phyloP scores from a whole-genome alignment of 371 early-diverging fungal species.

The Apophysomyces trapeziformis region DNA sequence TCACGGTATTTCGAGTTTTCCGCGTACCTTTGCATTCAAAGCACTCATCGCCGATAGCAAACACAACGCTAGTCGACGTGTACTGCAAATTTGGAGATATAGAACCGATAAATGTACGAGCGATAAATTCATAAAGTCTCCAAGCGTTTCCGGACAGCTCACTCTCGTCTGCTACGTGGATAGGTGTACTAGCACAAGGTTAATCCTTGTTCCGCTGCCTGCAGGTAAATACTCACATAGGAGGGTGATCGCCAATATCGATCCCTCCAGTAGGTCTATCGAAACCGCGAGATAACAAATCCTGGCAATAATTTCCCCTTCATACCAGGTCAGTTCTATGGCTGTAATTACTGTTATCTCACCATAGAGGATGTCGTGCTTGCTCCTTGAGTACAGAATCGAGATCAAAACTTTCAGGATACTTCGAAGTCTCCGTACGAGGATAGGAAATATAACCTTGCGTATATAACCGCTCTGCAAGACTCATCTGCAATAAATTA shows the following conservation, averaged over 20 bases:
- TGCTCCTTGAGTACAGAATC: constrained; percentile 46
- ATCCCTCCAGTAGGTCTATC: constrained; percentile 51
- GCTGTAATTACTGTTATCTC: not conserved
- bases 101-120: constrained; percentile 65
- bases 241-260: constrained; percentile 58
- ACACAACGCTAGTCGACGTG: constrained; percentile 50
- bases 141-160: constrained; percentile 58
- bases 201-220: not conserved
- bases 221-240: constrained; percentile 32
- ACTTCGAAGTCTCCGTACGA: constrained; percentile 75
- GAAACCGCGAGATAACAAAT: constrained; percentile 37
- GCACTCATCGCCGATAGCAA: constrained; percentile 56
- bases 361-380: constrained; percentile 44
- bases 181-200: constrained; percentile 45
- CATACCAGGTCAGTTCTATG: not conserved
- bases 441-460: constrained; percentile 77
- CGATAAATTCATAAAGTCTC: constrained; percentile 68
- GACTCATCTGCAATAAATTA: constrained; percentile 40
- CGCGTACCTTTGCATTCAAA: constrained; percentile 48
- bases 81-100: constrained; percentile 63
- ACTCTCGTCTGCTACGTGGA: constrained; percentile 46
- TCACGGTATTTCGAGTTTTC: not conserved
- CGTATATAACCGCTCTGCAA: constrained; percentile 58
- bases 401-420: constrained; percentile 64
- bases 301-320: constrained; percentile 40